Percentiles rank a stretch among this genome's conserved stretches.
Conservation (phyloP, 352 stramenopile genomes). For the Globisporangium paddicum region DNA sequence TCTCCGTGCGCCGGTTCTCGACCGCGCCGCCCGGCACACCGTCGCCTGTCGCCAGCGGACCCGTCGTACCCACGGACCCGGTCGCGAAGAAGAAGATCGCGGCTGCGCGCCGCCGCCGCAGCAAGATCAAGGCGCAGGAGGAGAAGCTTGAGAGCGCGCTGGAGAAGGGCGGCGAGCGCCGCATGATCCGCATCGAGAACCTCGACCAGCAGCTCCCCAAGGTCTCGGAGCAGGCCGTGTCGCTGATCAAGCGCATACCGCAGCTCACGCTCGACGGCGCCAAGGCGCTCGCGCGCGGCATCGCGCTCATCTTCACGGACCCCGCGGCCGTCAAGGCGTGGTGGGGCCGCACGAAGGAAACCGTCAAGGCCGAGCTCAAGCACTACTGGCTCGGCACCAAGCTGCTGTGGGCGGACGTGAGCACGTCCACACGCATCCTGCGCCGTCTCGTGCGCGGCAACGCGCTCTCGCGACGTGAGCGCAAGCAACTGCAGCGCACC, state of each 20-base stretch:
- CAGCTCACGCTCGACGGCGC: conserved; percentile 49
- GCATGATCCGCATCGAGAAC: conserved; percentile 74
- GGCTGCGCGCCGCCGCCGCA: conserved; percentile 56
- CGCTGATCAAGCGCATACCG: conserved; percentile 65
- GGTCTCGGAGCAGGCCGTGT: conserved; percentile 58
- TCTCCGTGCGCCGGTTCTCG: conserved; percentile 38
- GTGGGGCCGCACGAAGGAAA: conserved; percentile 64
- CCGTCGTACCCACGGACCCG: conserved; percentile 17
- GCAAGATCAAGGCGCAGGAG: conserved; percentile 78
- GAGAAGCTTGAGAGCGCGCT: conserved; percentile 73
- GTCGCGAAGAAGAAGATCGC: conserved; percentile 79
- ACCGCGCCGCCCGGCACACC: conserved; percentile 32
- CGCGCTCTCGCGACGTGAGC: conserved; percentile 92
- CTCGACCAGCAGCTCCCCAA: conserved; percentile 76
- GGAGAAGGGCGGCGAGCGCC: conserved; percentile 73
- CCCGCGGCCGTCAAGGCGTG: conserved; percentile 58
- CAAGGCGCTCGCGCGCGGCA: conserved; percentile 49
- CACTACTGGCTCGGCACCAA: conserved; percentile 98
- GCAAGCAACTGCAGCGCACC: conserved; percentile 96
- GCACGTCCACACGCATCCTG: conserved; percentile 92
- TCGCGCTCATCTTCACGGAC: conserved; percentile 61
- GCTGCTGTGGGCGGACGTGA: conserved; percentile 94
- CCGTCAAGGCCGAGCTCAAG: conserved; percentile 89
- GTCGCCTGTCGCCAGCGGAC: conserved; percentile 4
- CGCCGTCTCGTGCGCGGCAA: conserved; percentile 90